phyloP scores from a whole-genome alignment of 306 rosid species.

The Canavalia gladiata region DNA sequence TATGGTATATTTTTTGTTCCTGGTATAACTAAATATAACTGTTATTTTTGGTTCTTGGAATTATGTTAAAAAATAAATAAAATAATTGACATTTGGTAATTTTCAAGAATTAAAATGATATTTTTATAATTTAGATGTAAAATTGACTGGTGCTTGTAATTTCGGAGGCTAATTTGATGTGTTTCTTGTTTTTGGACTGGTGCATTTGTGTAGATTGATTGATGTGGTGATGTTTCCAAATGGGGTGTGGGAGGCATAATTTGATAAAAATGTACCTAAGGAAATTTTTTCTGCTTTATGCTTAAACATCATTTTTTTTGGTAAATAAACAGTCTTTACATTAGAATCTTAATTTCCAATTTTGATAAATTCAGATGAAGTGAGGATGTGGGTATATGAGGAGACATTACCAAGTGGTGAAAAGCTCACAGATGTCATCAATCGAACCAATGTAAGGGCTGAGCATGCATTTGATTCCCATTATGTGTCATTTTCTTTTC shows the following conservation, averaged over 20 bases:
- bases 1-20: neutral
- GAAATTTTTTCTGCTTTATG: conserved; percentile 21
- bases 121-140: neutral
- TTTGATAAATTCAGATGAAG: conserved; percentile 77
- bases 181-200: neutral
- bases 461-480: conserved; percentile 29
- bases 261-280: neutral
- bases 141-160: neutral
- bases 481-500: conserved; percentile 3
- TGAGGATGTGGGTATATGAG: conserved; percentile 98
- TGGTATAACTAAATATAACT: neutral
- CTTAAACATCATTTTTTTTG: neutral
- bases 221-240: neutral
- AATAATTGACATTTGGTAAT: neutral
- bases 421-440: conserved; percentile 92
- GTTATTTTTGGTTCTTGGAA: neutral
- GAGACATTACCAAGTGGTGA: conserved; percentile 86
- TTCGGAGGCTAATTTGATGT: neutral
- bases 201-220: neutral
- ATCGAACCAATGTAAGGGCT: conserved; percentile 74
- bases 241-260: neutral
- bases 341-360: conserved; percentile 35
- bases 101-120: neutral
- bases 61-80: neutral
- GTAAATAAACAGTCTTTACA: neutral